Evolutionary conservation across 2,329 filamentous ascomycete species (phyloP).

Genomic region (Diaporthe eres): DNA sequence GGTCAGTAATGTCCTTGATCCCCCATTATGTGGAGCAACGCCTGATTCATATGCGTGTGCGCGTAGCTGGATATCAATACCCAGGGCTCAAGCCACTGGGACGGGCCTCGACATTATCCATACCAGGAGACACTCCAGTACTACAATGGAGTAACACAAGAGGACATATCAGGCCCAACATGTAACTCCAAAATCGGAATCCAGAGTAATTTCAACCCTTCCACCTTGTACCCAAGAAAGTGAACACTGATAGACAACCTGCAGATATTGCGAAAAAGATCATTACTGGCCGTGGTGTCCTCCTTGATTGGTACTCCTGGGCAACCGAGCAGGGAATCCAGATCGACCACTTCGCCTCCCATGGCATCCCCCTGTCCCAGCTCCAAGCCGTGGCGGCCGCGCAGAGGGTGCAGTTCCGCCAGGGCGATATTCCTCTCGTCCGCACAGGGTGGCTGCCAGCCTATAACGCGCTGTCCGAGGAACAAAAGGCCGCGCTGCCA

Average conservation of each 20-base stretch:
- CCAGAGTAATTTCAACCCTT: neutral
- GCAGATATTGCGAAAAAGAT: neutral
- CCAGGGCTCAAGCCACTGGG: slow-evolving; percentile 63
- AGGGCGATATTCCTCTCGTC: slow-evolving; percentile 13
- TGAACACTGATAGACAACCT: neutral
- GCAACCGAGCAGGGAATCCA: neutral
- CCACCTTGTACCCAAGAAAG: rapidly evolving
- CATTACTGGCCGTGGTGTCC: slow-evolving; percentile 24
- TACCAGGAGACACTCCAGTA: slow-evolving; percentile 13
- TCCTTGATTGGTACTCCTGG: slow-evolving; percentile 25
- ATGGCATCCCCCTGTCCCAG: slow-evolving; percentile 1
- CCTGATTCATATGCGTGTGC: neutral
- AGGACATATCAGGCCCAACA: neutral
- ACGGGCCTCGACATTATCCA: slow-evolving; percentile 60
- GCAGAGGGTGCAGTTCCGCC: neutral
- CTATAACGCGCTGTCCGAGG: neutral
- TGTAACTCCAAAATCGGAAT: neutral
- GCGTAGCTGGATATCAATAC: slow-evolving; percentile 55
- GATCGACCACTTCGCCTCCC: slow-evolving; percentile 3
- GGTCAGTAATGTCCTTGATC: neutral
- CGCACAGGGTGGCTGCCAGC: slow-evolving; percentile 5
- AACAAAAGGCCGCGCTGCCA: neutral
- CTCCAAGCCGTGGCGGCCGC: slow-evolving; percentile 8
- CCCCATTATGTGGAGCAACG: no score
- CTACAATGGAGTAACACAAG: slow-evolving; percentile 13